phyloP scores from a whole-genome alignment of 257 asterid species.

The Solanum pimpinellifolium region DNA sequence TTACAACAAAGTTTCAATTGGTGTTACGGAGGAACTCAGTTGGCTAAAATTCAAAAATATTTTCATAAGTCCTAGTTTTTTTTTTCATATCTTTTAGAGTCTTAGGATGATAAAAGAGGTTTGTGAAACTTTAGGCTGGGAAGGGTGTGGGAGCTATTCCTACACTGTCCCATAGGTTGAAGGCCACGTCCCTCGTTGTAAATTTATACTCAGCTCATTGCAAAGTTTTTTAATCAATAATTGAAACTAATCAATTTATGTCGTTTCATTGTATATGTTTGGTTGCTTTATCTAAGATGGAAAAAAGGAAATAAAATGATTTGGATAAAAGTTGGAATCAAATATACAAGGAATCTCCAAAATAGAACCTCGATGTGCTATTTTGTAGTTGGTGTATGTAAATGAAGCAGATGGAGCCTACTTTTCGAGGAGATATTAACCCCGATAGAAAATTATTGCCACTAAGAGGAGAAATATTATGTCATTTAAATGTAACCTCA shows the following conservation, averaged over 20 bases:
- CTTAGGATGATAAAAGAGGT: too few species aligned
- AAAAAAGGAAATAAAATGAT: not conserved
- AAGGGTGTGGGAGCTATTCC: too few species aligned
- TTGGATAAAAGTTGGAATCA: not conserved
- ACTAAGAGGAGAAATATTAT: not conserved
- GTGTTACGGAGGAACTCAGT: too few species aligned
- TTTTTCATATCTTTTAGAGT: too few species aligned
- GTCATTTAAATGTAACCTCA: not conserved
- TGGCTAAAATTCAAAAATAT: too few species aligned
- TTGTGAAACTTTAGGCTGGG: too few species aligned
- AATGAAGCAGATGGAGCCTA: not conserved
- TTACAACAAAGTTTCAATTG: too few species aligned
- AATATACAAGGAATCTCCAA: not conserved
- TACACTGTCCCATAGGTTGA: not conserved
- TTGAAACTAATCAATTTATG: not conserved
- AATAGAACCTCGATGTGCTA: not conserved
- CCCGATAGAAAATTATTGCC: not conserved
- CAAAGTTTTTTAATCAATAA: not conserved
- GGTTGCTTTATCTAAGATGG: not conserved
- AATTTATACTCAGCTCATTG: not conserved
- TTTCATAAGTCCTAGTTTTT: too few species aligned
- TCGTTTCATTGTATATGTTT: not conserved
- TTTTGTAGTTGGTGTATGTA: not conserved
- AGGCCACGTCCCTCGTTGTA: not conserved
- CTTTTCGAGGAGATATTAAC: not conserved